Conservation (phyloP, 495 filamentous ascomycete species). For the Neurospora tetraspora region DNA sequence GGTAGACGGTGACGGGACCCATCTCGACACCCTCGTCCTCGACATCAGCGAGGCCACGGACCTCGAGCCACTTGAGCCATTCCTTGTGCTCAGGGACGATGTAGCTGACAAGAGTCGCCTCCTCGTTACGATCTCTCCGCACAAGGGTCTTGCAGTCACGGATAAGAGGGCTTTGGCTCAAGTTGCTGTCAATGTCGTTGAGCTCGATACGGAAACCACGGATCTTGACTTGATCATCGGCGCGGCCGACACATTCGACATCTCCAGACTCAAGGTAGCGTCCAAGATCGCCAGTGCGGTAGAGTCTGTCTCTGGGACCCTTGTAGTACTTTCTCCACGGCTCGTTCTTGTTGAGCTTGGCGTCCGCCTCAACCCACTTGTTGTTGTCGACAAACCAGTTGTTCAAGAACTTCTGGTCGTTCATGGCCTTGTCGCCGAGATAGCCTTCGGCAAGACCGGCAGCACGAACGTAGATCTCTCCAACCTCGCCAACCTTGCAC, state of each 20-base stretch:
- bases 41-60: slow-evolving; percentile 41
- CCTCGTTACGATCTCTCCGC: slow-evolving; percentile 79
- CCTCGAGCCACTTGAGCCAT: slow-evolving; percentile 59
- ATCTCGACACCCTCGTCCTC: slow-evolving; percentile 38
- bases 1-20: slow-evolving; percentile 30
- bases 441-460: slow-evolving; percentile 87
- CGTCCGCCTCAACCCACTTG: slow-evolving; percentile 58
- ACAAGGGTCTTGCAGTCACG: slow-evolving; percentile 84
- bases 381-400: slow-evolving; percentile 83
- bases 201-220: slow-evolving; percentile 93
- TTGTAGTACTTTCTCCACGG: slow-evolving; percentile 73
- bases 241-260: slow-evolving; percentile 66
- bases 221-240: slow-evolving; percentile 90
- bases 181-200: slow-evolving; percentile 81
- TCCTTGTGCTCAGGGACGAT: slow-evolving; percentile 71
- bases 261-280: slow-evolving; percentile 64
- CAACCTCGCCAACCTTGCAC: slow-evolving; percentile 72
- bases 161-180: slow-evolving; percentile 68
- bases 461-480: slow-evolving; percentile 83
- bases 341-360: slow-evolving; percentile 43
- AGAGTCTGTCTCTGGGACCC: slow-evolving; percentile 79
- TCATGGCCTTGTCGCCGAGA: slow-evolving; percentile 58
- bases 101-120: slow-evolving; percentile 83
- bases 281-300: slow-evolving; percentile 75
- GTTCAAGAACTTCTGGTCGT: slow-evolving; percentile 67